Base-by-base conservation (phyloP, 345 rosid species). In the Citrus australasica region DNA sequence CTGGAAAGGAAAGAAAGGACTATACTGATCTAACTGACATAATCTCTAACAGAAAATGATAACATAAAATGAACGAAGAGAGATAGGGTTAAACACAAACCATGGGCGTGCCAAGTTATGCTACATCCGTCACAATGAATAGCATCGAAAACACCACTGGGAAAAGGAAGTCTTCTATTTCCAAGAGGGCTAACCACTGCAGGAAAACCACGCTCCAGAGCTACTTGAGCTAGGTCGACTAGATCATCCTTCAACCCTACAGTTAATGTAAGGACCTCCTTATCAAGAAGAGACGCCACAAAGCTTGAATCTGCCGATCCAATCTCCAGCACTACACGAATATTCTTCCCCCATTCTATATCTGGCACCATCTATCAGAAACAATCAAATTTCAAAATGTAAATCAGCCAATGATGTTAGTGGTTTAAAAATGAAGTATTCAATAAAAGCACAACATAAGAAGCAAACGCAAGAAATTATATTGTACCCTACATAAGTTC, bases 271-370 rank as follows among this genome's bases (percentile, higher is more conserved):
- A 95, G 83, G 55, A 95, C 96, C 62, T 89, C 89, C 83, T 89
- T 95, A 76, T 91, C 98, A 84, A 93, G 88, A 67, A 91, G 90
- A 66, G 93, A 88, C 73, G 92, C 91, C 65, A 80, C 92, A 82
- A 95, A 88, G 80, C 94, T 91, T 73, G 97, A 84, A 65, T 93
- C 95, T 83, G 78, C 46, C 78, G 93, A 89, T 73, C 98, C 98
- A 72, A 90, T 87, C 75, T 95, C 96, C 92, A 95, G 83, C 62
- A 95, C 92, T 74, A 93, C 84, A 79, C 92, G 97, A 53, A 92
- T 88, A 85, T 95, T 95, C 91, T 93, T 95, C 72, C 99, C 99
- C 99, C 99, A 95, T 88, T 93, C 97, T 76, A 95, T 92, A 81
- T 95, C 99, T 71, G 98, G 99, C 78, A 95, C 99, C 97, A 92